phyloP scores from a whole-genome alignment of 129 eudicot genomes.

The Lonicera japonica region DNA sequence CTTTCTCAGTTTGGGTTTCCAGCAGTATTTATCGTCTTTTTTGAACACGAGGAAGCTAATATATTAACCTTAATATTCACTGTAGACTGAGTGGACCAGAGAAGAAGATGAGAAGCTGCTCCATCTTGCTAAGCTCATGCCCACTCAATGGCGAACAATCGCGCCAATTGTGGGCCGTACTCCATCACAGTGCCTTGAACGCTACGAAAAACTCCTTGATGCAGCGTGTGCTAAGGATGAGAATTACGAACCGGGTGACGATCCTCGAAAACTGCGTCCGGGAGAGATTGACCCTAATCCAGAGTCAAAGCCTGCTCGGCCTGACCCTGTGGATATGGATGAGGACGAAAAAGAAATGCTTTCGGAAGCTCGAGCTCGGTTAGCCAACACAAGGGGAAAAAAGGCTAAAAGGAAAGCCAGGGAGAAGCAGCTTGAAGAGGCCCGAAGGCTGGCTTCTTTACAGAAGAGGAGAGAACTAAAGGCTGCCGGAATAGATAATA shows the following conservation, averaged over 20 bases:
- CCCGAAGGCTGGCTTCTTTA: constrained; percentile 96
- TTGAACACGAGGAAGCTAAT: neutral
- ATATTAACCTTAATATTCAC: neutral
- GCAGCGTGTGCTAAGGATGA: constrained; percentile 95
- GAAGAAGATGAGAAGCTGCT: constrained; percentile 96
- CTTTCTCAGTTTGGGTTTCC: too few species aligned
- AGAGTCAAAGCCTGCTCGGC: constrained; percentile 96
- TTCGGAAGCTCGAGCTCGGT: constrained; percentile 94
- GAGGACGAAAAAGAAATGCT: constrained; percentile 99
- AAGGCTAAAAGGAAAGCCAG: constrained; percentile 98
- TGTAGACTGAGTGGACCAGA: constrained; percentile 95
- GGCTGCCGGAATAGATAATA: constrained; percentile 88
- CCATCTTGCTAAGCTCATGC: constrained; percentile 95
- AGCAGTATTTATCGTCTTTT: neutral
- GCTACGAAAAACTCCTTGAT: constrained; percentile 90
- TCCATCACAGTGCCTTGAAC: constrained; percentile 94
- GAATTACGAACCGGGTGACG: constrained; percentile 88
- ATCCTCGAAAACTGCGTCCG: constrained; percentile 88
- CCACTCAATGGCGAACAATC: constrained; percentile 96
- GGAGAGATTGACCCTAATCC: constrained; percentile 99
- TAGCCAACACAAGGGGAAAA: constrained; percentile 92
- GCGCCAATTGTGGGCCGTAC: constrained; percentile 99
- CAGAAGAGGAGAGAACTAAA: constrained; percentile 97
- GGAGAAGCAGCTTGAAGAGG: constrained; percentile 99
- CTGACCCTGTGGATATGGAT: constrained; percentile 99